phyloP scores from a whole-genome alignment of 495 filamentous ascomycete species.

The Neurospora discreta region DNA sequence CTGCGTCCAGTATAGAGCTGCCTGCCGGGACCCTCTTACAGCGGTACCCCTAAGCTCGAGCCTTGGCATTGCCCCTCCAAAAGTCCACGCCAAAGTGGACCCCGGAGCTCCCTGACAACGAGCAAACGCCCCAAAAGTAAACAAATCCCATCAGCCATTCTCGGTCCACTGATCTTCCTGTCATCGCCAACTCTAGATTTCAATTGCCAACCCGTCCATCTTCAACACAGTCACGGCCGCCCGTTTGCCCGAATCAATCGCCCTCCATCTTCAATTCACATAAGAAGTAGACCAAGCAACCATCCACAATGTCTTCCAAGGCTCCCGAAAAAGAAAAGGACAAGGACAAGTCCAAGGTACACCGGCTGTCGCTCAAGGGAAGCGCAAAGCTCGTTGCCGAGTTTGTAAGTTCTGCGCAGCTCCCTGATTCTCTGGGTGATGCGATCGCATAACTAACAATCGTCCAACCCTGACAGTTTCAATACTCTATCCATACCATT shows the following conservation, averaged over 20 bases:
- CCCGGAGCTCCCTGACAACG: not conserved
- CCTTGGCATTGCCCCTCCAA: not conserved
- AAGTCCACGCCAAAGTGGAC: not conserved
- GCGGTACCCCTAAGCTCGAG: not conserved
- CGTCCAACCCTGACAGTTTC: conserved; percentile 49
- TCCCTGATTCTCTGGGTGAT: not conserved
- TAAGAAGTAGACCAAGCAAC: not conserved
- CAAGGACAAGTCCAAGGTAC: conserved; percentile 83
- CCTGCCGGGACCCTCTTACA: not conserved
- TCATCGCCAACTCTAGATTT: not conserved
- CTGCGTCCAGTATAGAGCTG: no score
- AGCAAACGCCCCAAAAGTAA: not conserved
- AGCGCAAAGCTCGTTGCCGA: conserved; percentile 86
- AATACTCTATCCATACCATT: conserved; percentile 95
- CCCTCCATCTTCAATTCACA: not conserved
- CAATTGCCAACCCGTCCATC: not conserved
- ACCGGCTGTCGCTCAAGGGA: conserved; percentile 91
- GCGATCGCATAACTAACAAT: not conserved
- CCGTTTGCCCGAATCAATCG: not conserved
- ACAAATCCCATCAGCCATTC: not conserved
- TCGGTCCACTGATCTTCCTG: not conserved
- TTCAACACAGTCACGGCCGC: not conserved
- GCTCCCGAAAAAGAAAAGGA: conserved; percentile 47
- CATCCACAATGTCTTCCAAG: conserved; percentile 10
- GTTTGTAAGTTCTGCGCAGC: conserved; percentile 53